Evolutionary conservation across 129 eudicot species (phyloP), one percentile per base, ranked within the genome.

Genomic region (Logfia minima): DNA sequence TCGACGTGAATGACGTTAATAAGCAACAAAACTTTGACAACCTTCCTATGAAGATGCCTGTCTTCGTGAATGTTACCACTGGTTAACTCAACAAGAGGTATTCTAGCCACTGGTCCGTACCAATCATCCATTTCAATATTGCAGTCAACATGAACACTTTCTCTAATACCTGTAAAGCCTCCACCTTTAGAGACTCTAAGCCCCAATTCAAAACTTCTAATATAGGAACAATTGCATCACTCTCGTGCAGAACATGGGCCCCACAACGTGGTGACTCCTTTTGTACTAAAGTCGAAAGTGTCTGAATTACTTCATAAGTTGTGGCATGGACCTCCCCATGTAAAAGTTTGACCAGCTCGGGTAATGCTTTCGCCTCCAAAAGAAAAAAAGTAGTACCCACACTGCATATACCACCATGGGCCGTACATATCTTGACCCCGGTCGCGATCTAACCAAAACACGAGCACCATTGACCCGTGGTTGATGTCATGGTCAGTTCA

Each of bases 131-230:
- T 89, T 66, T 89, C 95, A n/a, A n/a, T n/a, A n/a, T n/a, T n/a
- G n/a, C n/a, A 23, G 71, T 82, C 29, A 86, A 76, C 85, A 83
- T 80, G 59, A 86, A 89, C 26, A 89, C 79, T 64, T 86, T 89
- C 83, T 86, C 91, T 65, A 89, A 69, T 21, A 86, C 83, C 18
- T 82, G 83, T 64, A 89, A 69, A 29, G 88, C 91, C 80, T 89
- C 95, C 29, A 76, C 91, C 70, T 86, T 89, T 62, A 89, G 70
- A 23, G 89, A 83, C 78, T 89, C 87, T 0, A 91, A 86, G 18
- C 91, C 95, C 91, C 91, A 89, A 23, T 73, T 83, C 81, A 89
- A 71, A 75, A 86, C 91, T 56, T 86, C 88, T 31, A 89, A 53
- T 5, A 82, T 75, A 0, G 87, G 87, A 43, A 28, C 75, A 14